phyloP scores from a whole-genome alignment of 352 stramenopile species.

The Phytopythium cucurbitacearum region DNA sequence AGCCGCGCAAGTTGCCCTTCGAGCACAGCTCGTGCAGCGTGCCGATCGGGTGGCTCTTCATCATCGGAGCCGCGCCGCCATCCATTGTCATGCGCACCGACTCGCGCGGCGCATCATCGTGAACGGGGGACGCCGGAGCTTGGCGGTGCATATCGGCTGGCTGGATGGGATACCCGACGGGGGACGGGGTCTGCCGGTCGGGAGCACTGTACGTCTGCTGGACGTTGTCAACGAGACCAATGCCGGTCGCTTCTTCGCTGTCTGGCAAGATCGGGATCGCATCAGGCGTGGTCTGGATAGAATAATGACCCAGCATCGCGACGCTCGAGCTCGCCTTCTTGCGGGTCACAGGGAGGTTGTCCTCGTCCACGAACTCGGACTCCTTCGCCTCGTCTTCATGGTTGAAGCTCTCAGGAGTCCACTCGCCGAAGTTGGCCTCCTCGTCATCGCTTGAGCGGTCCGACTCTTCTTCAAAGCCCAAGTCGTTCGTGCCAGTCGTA shows the following conservation, averaged over 20 bases:
- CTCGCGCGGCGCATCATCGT: constrained; percentile 42
- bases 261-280: constrained; percentile 58
- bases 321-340: constrained; percentile 60
- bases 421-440: constrained; percentile 23
- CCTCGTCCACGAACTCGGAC: constrained; percentile 5
- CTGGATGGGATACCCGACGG: constrained; percentile 29
- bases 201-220: constrained; percentile 21
- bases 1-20: constrained; percentile 75
- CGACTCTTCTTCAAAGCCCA: constrained; percentile 46
- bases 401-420: constrained; percentile 32
- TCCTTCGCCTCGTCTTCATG: constrained; percentile 24
- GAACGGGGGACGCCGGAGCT: constrained; percentile 19
- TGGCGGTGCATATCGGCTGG: constrained; percentile 26
- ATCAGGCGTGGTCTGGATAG: constrained; percentile 43
- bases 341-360: constrained; percentile 23
- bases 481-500: constrained; percentile 36
- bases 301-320: constrained; percentile 71
- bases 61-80: constrained; percentile 52
- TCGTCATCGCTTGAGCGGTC: constrained; percentile 14
- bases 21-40: constrained; percentile 74
- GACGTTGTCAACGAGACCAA: constrained; percentile 57
- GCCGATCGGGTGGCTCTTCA: constrained; percentile 77
- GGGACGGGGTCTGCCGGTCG: constrained; percentile 22
- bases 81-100: constrained; percentile 75
- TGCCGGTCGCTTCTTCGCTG: constrained; percentile 38